Percentiles rank a stretch among this genome's conserved stretches.
These are phyloP conservation scores for Aciculosporium take DNA, from an alignment of 2,329 filamentous ascomycete genomes.

Conservation along the genomic window DNA sequence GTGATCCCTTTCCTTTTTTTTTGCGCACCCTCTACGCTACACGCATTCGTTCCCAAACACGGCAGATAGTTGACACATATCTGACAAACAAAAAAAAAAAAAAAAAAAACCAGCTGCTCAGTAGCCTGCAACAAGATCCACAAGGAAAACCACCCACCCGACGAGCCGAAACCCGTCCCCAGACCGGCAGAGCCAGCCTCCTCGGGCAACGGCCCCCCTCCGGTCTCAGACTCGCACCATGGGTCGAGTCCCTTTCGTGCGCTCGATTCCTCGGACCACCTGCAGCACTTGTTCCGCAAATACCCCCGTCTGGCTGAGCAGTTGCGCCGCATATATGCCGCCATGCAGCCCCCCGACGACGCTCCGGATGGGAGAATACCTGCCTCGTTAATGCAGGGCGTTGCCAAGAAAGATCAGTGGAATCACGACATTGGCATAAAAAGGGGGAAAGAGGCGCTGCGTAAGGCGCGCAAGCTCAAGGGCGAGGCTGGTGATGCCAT, in stretches of 20 bases:
- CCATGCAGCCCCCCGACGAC: constrained; percentile 32
- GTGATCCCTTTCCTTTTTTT: constrained; percentile 12
- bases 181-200: constrained; percentile 4
- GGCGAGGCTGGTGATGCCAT: constrained; percentile 45
- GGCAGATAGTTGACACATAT: too few relatives aligned
- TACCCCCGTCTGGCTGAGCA: constrained; percentile 36
- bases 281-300: constrained; percentile 34
- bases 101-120: constrained; percentile 34
- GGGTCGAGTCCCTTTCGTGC: constrained; percentile 33
- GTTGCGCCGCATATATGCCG: constrained; percentile 33
- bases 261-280: constrained; percentile 35
- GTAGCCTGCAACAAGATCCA: constrained; percentile 41
- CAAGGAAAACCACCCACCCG: constrained; percentile 33
- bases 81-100: constrained; percentile 13
- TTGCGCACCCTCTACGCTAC: too few relatives aligned
- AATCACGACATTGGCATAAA: constrained; percentile 42
- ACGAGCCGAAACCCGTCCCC: constrained; percentile 17
- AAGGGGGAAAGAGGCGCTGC: constrained; percentile 39
- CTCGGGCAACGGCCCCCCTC: neutral
- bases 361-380: constrained; percentile 15
- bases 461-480: constrained; percentile 32
- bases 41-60: too few relatives aligned
- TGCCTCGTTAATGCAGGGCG: constrained; percentile 19
- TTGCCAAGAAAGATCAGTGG: constrained; percentile 33
- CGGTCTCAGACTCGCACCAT: constrained; percentile 8